These are phyloP conservation scores for Scorias spongiosa DNA, from an alignment of 2,329 filamentous ascomycete species.

Conservation along the genomic window DNA sequence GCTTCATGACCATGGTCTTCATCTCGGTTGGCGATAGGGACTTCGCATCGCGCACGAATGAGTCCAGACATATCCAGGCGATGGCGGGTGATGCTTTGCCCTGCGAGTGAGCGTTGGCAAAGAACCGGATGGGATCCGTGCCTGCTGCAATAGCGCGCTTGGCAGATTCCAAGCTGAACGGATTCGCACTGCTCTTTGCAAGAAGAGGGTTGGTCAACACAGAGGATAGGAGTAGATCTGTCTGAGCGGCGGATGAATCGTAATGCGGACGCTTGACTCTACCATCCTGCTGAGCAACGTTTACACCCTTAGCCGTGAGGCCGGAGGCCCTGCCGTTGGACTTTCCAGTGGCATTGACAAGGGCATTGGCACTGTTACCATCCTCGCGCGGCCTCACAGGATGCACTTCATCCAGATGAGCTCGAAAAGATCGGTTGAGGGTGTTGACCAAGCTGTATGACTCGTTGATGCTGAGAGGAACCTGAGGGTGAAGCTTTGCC, in stretches of 20 bases:
- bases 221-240: slow-evolving; percentile 33
- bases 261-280: slow-evolving; percentile 2
- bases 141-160: slow-evolving; percentile 6
- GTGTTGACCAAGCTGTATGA: slow-evolving; percentile 44
- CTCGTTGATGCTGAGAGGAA: slow-evolving; percentile 41
- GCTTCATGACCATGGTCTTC: slow-evolving; percentile 4
- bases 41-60: slow-evolving; percentile 13
- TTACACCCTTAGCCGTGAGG: slow-evolving; percentile 9
- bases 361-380: background rate
- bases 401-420: slow-evolving; percentile 46
- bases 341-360: too few species aligned
- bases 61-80: slow-evolving; percentile 23
- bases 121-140: slow-evolving; percentile 25
- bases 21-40: slow-evolving; percentile 5
- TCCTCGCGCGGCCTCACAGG: slow-evolving; percentile 21
- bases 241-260: slow-evolving; percentile 23
- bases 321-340: slow-evolving; percentile 1
- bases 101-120: slow-evolving; percentile 24
- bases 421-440: slow-evolving; percentile 47
- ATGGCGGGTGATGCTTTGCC: slow-evolving; percentile 24
- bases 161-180: slow-evolving; percentile 3
- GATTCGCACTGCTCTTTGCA: slow-evolving; percentile 1
- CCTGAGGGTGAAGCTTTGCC: slow-evolving; percentile 37
- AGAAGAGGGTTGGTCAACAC: slow-evolving; percentile 38
- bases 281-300: slow-evolving; percentile 1